These are phyloP conservation scores for Leptographium radiaticola DNA, from an alignment of 2,329 filamentous ascomycete species.

Conservation along the genomic window DNA sequence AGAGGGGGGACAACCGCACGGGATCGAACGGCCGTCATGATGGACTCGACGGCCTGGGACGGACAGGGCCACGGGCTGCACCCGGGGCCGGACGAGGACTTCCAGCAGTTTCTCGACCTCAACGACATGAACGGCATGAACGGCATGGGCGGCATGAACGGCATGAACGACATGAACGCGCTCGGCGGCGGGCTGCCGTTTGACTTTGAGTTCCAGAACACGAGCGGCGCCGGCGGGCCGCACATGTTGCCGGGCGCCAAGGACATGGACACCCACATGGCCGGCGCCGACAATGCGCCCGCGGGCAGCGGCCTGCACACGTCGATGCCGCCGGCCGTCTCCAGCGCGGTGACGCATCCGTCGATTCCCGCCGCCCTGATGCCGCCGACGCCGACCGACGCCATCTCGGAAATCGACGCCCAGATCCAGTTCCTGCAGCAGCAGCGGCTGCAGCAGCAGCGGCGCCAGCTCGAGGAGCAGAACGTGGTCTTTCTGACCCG, in stretches of 20 bases:
- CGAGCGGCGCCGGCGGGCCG: conserved; percentile 16
- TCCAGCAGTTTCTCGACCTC: conserved; percentile 52
- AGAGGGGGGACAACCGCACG: background rate
- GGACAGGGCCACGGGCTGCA: conserved; percentile 42
- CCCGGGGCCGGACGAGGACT: conserved; percentile 42
- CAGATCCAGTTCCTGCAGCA: conserved; percentile 55
- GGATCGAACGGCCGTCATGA: conserved; percentile 22
- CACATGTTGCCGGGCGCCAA: conserved; percentile 15
- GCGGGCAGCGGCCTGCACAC: conserved; percentile 26
- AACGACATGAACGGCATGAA: conserved; percentile 27
- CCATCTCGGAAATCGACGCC: conserved; percentile 47
- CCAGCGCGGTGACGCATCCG: conserved; percentile 26
- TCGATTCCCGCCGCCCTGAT: conserved; percentile 32
- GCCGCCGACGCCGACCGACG: conserved; percentile 32
- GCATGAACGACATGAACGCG: conserved; percentile 42
- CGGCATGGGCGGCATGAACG: conserved; percentile 25
- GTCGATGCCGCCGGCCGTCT: conserved; percentile 29
- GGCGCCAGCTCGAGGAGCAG: conserved; percentile 44
- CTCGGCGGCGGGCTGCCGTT: conserved; percentile 43
- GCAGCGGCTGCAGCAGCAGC: conserved; percentile 48
- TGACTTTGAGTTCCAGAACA: conserved; percentile 42
- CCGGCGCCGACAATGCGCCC: conserved; percentile 25
- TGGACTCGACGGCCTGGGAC: conserved; percentile 42
- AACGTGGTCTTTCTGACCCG: conserved; percentile 39
- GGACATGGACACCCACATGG: conserved; percentile 39